Evolutionary conservation across 192 early-diverging fungal genomes (phyloP), one percentile per base, ranked within the genome.

Genomic region (Coemansia sp.): DNA sequence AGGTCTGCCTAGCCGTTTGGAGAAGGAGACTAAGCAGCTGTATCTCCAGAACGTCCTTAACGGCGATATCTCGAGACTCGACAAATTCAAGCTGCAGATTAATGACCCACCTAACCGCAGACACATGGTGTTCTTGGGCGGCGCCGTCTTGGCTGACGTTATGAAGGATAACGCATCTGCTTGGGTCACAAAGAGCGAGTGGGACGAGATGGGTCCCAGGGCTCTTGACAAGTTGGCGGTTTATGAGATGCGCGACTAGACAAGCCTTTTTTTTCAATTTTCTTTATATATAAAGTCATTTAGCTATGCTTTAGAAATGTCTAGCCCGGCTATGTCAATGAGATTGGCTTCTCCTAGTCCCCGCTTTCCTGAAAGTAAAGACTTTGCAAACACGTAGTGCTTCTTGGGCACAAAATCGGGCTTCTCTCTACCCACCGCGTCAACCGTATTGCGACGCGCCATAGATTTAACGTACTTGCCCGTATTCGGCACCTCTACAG

Each of bases 71-170:
- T 84, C 86, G 16, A 86, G 94, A 40, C 90, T 99, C 52, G 77
- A 76, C 60, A 98, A 93, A 87, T 94, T 99, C 88, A 98, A 98
- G 83, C 90, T 99, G 60, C 88, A 94, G 62, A 96, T 99, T 68
- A 95, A 96, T 76, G 98, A 99, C 75, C 98, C 96, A 62, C 98
- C 98, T 38, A 87, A 94, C 75, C 92, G 98, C 78, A 97, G 94
- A 79, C 96, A 99, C 77, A 95, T 96, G 92, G 97, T 99, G 16
- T 99, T 98, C 86, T 70, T 97, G 59, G 97, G 97, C 80, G 97
- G 97, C 33, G 94, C 96, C 57, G 97, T 99, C 13, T 80, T 98
- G 59, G 96, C 93, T 30, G 92, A 97, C 66, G 93, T 97, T 50
- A 94, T 97, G 93, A 94, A 97, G 85, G 82, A 94, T 80, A 91